phyloP scores from a whole-genome alignment of 2,329 filamentous ascomycete species.

The Ophiosphaerella herpotricha region DNA sequence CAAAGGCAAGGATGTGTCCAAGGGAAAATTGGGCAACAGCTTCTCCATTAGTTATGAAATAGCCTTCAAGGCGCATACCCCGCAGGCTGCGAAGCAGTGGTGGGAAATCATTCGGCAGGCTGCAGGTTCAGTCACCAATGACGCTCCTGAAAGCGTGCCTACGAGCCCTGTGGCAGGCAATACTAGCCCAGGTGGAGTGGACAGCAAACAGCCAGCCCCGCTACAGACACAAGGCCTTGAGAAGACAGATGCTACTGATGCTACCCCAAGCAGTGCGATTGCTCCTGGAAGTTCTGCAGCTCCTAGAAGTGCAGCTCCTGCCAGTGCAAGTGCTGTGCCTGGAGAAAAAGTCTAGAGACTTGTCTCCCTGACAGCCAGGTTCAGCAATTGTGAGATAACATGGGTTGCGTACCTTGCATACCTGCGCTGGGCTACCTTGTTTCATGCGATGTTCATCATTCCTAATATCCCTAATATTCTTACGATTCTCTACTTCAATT shows the following conservation, averaged over 20 bases:
- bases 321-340: no score
- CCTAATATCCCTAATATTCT: no score
- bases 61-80: conserved; percentile 82
- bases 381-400: no score
- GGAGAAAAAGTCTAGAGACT: no score
- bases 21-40: conserved; percentile 76
- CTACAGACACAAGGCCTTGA: conserved; percentile 41
- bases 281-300: conserved; percentile 25
- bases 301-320: conserved; percentile 26
- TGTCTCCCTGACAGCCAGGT: no score
- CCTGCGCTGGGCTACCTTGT: no score
- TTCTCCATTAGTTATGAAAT: conserved; percentile 80
- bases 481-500: not conserved
- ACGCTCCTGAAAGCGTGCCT: conserved; percentile 45
- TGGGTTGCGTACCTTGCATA: no score
- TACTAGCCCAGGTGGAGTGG: conserved; percentile 16
- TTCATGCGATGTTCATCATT: no score
- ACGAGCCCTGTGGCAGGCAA: conserved; percentile 40
- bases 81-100: conserved; percentile 83
- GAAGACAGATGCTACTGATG: conserved; percentile 20
- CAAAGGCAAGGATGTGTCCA: conserved; percentile 90
- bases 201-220: conserved; percentile 30
- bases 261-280: conserved; percentile 20
- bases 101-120: conserved; percentile 71
- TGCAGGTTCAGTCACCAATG: conserved; percentile 56